phyloP scores from a whole-genome alignment of 2,329 filamentous ascomycete species.

The Penicillium italicum region DNA sequence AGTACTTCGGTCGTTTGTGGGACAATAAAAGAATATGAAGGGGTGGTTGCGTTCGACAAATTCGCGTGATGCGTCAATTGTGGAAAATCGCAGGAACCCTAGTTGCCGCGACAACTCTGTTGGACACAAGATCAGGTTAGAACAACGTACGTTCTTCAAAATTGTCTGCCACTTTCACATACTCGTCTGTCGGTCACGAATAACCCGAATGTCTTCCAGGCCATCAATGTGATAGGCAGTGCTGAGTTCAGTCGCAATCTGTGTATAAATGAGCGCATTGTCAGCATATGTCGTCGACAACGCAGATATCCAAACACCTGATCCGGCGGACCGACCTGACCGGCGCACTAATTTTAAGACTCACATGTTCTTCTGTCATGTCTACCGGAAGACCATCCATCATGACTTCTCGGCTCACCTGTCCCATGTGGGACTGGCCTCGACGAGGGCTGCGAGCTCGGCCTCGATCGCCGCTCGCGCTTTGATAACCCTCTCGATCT shows the following conservation, averaged over 20 bases:
- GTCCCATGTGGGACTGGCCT: slow-evolving; percentile 38
- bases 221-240: slow-evolving; percentile 50
- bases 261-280: slow-evolving; percentile 4
- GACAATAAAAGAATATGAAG: slow-evolving; percentile 49
- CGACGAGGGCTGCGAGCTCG: slow-evolving; percentile 38
- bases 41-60: slow-evolving; percentile 55
- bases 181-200: slow-evolving; percentile 58
- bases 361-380: slow-evolving; percentile 52
- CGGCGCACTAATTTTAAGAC: slow-evolving; percentile 17
- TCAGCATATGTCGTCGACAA: neutral
- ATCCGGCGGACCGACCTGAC: neutral
- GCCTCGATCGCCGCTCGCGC: slow-evolving; percentile 37
- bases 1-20: slow-evolving; percentile 41
- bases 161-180: slow-evolving; percentile 14
- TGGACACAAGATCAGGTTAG: neutral
- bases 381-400: slow-evolving; percentile 50
- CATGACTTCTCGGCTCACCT: slow-evolving; percentile 49
- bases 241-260: slow-evolving; percentile 56
- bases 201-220: slow-evolving; percentile 57
- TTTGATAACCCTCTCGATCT: slow-evolving; percentile 47
- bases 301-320: neutral
- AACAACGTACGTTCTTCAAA: neutral
- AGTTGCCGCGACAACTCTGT: slow-evolving; percentile 54
- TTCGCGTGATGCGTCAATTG: slow-evolving; percentile 48
- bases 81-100: slow-evolving; percentile 55